Base-by-base conservation (phyloP, 176 grass and related monocot species). In the Bolboschoenus planiculmis region DNA sequence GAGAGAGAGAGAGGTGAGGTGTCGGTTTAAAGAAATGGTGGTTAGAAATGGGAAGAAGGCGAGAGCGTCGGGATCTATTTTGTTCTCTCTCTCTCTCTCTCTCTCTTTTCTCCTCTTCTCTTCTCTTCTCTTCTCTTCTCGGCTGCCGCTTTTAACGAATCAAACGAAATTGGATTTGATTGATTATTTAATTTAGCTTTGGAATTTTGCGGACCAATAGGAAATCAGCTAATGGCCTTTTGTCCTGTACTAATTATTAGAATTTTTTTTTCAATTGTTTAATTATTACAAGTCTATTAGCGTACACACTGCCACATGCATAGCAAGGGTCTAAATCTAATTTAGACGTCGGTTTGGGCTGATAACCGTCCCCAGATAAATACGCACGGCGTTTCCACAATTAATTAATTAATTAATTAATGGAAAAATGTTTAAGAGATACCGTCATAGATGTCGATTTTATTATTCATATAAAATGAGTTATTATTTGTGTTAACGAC, bases 211-310 rank as follows among this genome's bases (percentile, higher is more conserved):
- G 76, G 15, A 15, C 47, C 76, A 35, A 79, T 56, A 0, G 15
- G 21, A 78, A 9, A 51, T 31, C n/a, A n/a, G n/a, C n/a, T n/a
- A n/a, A n/a, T n/a, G 7, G 33, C n/a, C 37, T 35, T 67, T 67
- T 39, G 29, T 79, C 76, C 51, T 56, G 24, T 79, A 10, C 33
- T 55, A 20, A 79, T 79, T 79, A 79, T 79, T 79, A n/a, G n/a
- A n/a, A n/a, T n/a, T 9, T 0, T 27, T 46, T 50, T 44, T 26
- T 46, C 8, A 56, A 59, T 46, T 81, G 56, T 59, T 62, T 29
- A 57, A 39, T 81, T 78, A 53, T 29, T 53, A n/a, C n/a, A n/a
- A n/a, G n/a, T n/a, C n/a, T n/a, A n/a, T n/a, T 34, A 33, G 20
- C 21, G 39, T 53, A 10, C 31, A 35, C 54, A 79, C 48, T 56